phyloP scores from a whole-genome alignment of 179 eudicot species.

The Silene coronaria region DNA sequence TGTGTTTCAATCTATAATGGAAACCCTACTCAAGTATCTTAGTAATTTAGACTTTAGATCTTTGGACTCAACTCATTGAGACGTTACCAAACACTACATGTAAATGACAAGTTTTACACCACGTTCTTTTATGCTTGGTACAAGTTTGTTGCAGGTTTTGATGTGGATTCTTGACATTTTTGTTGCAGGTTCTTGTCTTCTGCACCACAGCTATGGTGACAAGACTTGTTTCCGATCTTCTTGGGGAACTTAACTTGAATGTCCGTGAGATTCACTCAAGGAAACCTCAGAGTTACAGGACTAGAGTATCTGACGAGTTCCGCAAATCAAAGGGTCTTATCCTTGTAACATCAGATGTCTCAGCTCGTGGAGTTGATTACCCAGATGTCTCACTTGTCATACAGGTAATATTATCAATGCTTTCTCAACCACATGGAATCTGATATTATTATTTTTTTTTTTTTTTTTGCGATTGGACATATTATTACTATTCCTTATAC shows the following conservation, averaged over 20 bases:
- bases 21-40: not conserved
- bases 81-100: not conserved
- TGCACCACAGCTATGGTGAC: constrained; percentile 98
- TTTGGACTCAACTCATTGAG: not conserved
- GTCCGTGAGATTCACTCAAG: constrained; percentile 95
- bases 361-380: constrained; percentile 98
- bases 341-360: constrained; percentile 94
- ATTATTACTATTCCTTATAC: not conserved
- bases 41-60: not conserved
- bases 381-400: constrained; percentile 89
- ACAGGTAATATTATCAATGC: constrained; percentile 40
- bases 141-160: not conserved
- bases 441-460: not conserved
- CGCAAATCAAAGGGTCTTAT: constrained; percentile 88
- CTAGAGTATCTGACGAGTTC: constrained; percentile 87
- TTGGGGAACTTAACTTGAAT: constrained; percentile 72
- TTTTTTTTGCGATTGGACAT: not conserved
- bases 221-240: constrained; percentile 71
- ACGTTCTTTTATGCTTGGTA: no score
- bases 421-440: not conserved
- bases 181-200: constrained; percentile 79
- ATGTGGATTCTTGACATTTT: constrained; percentile 3
- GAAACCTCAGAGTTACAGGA: constrained; percentile 89
- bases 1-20: no score
- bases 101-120: not conserved